Percentiles rank a stretch among this genome's conserved stretches.
Conservation (phyloP, 1,139 yeast genomes). For the Taphrina wiesneri region DNA sequence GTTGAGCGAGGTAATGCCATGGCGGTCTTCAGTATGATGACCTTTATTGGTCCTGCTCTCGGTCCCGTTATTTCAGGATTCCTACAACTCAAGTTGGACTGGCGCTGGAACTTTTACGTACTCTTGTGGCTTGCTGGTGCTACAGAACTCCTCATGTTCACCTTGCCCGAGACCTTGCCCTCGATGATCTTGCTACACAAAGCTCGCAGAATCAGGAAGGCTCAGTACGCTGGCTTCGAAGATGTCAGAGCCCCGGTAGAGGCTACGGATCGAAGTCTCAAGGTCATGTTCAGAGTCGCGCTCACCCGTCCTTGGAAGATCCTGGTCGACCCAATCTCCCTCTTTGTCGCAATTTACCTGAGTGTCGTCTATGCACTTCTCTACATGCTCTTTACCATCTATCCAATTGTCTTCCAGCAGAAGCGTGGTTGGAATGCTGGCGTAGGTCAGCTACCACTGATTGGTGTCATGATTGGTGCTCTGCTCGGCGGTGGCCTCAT, state of each 20-base stretch:
- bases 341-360: constrained; percentile 58
- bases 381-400: constrained; percentile 75
- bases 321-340: constrained; percentile 61
- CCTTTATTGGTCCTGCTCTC: constrained; percentile 61
- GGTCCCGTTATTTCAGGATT: constrained; percentile 64
- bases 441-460: constrained; percentile 54
- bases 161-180: constrained; percentile 60
- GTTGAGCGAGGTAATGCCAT: constrained; percentile 57
- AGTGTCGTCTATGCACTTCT: constrained; percentile 62
- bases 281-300: constrained; percentile 38
- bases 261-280: constrained; percentile 28
- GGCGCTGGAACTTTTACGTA: constrained; percentile 69
- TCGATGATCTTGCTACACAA: constrained; percentile 56
- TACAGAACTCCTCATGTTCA: constrained; percentile 52
- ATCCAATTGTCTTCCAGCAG: constrained; percentile 67
- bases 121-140: constrained; percentile 56
- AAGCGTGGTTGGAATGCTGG: constrained; percentile 62
- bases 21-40: constrained; percentile 62
- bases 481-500: constrained; percentile 42
- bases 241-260: constrained; percentile 61
- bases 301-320: constrained; percentile 59
- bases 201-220: constrained; percentile 50
- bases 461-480: constrained; percentile 56
- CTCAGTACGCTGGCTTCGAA: constrained; percentile 56
- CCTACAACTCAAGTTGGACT: constrained; percentile 52